Evolutionary conservation across 2,329 filamentous ascomycete species (phyloP), one percentile per base, ranked within the genome.

Genomic region (Chrysosporium queenslandicum): DNA sequence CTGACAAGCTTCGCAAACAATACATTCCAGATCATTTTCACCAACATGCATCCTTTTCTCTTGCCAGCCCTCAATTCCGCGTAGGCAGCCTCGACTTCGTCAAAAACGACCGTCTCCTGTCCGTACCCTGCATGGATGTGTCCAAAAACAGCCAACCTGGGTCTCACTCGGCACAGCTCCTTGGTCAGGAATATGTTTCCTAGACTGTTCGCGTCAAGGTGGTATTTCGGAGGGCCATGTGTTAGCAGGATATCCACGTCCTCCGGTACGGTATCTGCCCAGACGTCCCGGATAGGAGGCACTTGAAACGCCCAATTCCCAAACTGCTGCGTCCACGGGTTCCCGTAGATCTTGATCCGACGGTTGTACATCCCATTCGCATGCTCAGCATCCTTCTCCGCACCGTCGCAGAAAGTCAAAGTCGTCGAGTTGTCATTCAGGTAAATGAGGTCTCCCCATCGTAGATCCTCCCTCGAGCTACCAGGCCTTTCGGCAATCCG

Each of bases 221-320:
- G 56, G 32, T 55, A 52, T 29, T 54, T 52, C 32, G 60, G 60
- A 20, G 61, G 59, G 9, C 55, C 56, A 53, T 64, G 61, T 12
- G 56, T 56, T 18, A 63, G 34, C 16, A 63, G 40, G 36, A 62
- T 59, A 39, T 63, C 60, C 4, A 58, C 56, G 30, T 56, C 51
- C 30, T 50, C 25, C 9, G 59, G 60, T 9, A 63, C 51, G 7
- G 41, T 53, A 4, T 50, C 53, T 8, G 54, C 56, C 62, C 59
- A 63, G 18, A 58, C 45, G 43, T 63, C 59, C 16, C 58, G 29
- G 16, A 52, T 53, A 2, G 45, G 46, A 16, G 48, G 41, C 30
- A 60, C 54, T 36, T 64, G 61, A 52, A 64, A 64, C 2, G 62
- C 60, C 43, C 52, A 61, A n/a, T 45, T 52, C 4, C 59, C 60